A percentile compares a stretch with the other conserved stretches of the same genome.
Evolutionary conservation across 164 flowering plant species (phyloP).

Genomic region (Sextonia rubra): DNA sequence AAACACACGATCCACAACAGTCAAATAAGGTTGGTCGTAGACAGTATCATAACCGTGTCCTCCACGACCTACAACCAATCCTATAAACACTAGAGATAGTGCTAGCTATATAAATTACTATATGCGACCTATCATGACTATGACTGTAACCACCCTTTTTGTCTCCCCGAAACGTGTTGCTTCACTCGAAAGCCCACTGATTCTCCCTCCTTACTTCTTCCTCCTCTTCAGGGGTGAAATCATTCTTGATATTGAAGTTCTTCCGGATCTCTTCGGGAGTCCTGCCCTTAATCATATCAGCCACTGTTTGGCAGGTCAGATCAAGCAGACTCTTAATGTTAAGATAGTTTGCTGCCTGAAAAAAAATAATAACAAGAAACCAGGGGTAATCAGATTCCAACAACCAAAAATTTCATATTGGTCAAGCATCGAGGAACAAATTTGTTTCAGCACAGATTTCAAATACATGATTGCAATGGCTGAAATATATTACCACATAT

Average conservation of each 20-base stretch:
- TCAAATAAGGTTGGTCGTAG: not conserved
- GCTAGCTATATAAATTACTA: no score
- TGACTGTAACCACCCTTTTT: not conserved
- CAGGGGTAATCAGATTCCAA: no score
- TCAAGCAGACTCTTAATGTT: conserved; percentile 63
- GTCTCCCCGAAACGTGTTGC: not conserved
- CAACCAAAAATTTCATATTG: no score
- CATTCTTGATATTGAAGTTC: conserved; percentile 63
- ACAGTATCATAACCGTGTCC: not conserved
- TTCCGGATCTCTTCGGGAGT: conserved; percentile 65
- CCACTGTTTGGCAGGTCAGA: conserved; percentile 70
- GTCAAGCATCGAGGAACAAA: no score
- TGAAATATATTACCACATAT: no score
- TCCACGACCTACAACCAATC: not conserved
- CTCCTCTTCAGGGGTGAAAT: conserved; percentile 69
- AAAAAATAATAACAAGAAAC: not conserved
- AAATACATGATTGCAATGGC: no score
- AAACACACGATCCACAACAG: no score
- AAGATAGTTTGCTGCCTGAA: conserved; percentile 64
- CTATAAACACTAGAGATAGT: not conserved
- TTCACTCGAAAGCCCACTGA: conserved; percentile 66
- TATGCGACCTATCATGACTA: not conserved
- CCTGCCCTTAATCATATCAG: conserved; percentile 72
- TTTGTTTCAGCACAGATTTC: no score
- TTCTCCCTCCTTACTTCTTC: conserved; percentile 77